Conservation (phyloP, 768 basidiomycete genomes). For the Suillus fuscotomentosus region DNA sequence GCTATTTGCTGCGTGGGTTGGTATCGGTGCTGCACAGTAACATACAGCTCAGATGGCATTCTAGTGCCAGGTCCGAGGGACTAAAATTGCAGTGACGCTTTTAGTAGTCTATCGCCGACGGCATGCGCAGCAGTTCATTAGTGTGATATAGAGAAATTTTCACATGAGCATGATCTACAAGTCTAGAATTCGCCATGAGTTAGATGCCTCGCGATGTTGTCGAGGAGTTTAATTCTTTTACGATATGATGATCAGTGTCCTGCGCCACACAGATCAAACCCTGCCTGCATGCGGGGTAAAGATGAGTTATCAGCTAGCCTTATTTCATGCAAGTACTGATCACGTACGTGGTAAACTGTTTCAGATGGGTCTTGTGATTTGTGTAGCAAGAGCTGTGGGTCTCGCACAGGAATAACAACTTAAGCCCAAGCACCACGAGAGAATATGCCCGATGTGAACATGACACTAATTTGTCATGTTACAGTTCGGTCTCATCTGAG, state of each 20-base stretch:
- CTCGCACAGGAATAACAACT: not conserved
- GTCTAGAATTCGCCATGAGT: not conserved
- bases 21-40: not conserved
- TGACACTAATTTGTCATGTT: not conserved
- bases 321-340: not conserved
- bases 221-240: not conserved
- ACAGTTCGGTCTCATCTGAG: not conserved
- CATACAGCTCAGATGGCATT: not conserved
- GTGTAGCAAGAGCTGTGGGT: not conserved
- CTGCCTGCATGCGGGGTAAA: not conserved
- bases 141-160: not conserved
- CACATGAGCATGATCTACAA: not conserved
- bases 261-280: not conserved
- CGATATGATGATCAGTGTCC: not conserved
- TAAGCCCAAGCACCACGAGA: not conserved
- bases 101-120: not conserved
- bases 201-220: not conserved
- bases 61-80: not conserved
- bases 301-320: not conserved
- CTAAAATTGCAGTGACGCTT: not conserved
- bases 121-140: not conserved
- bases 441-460: constrained; percentile 1
- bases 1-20: not conserved
- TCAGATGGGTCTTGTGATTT: not conserved
- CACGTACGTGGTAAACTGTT: not conserved